A percentile compares a stretch with the other conserved stretches of the same genome.
Evolutionary conservation across 176 grass and related monocot genomes (phyloP).

Genomic region (Areca catechu): DNA sequence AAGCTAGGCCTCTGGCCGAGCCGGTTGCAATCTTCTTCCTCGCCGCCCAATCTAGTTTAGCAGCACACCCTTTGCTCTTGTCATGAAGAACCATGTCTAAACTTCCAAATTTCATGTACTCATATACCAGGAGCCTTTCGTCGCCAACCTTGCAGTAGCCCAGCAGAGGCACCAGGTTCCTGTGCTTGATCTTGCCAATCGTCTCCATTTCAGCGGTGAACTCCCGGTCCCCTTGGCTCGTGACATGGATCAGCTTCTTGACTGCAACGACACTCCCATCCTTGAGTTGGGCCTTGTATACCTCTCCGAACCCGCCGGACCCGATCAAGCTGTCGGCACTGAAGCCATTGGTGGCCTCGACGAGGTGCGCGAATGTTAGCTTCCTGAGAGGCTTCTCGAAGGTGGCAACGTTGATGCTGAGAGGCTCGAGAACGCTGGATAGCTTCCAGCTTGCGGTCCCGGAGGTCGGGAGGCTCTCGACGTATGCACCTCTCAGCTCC

Average conservation of each 20-base stretch:
- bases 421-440: constrained; percentile 54
- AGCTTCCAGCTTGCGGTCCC: constrained; percentile 76
- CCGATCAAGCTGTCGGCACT: constrained; percentile 72
- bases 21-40: constrained; percentile 85
- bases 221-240: constrained; percentile 81
- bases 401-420: constrained; percentile 92
- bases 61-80: constrained; percentile 17
- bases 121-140: constrained; percentile 81
- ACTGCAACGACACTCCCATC: constrained; percentile 69
- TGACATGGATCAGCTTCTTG: constrained; percentile 95
- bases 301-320: constrained; percentile 87
- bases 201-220: constrained; percentile 99
- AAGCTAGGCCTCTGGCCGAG: constrained; percentile 77
- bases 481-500: constrained; percentile 39
- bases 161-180: constrained; percentile 77
- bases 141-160: constrained; percentile 97
- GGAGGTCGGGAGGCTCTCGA: constrained; percentile 65
- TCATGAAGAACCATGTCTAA: constrained; percentile 77
- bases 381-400: constrained; percentile 90
- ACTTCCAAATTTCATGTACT: constrained; percentile 96
- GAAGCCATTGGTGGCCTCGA: constrained; percentile 94
- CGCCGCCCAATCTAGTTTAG: constrained; percentile 62
- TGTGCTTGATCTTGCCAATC: constrained; percentile 97
- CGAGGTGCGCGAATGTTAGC: constrained; percentile 87
- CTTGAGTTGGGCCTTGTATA: constrained; percentile 91